Percentiles rank a stretch among this genome's conserved stretches.
These are phyloP conservation scores for Pseudocercospora pini-densiflorae DNA, from an alignment of 2,329 filamentous ascomycete species.

Conservation along the genomic window DNA sequence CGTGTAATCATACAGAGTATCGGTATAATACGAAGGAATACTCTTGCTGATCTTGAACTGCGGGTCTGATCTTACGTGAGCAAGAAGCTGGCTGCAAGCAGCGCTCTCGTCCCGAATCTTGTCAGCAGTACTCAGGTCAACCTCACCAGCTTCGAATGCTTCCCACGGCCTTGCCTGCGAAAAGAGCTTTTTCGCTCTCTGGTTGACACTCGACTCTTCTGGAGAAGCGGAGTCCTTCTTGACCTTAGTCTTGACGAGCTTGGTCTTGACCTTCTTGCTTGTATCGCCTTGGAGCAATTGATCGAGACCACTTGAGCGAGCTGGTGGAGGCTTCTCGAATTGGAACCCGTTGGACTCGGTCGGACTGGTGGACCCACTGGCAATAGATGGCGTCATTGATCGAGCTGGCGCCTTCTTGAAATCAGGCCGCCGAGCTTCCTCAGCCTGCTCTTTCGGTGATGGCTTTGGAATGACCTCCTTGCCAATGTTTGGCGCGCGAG, in stretches of 20 bases:
- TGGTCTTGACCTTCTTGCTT: not conserved
- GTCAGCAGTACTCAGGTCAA: not conserved
- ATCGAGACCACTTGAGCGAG: not conserved
- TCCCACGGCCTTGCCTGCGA: not conserved
- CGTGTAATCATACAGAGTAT: not conserved
- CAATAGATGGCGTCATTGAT: not conserved
- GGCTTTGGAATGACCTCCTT: not conserved
- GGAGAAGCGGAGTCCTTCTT: not conserved
- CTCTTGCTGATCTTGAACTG: not conserved
- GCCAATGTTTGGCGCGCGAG: not conserved
- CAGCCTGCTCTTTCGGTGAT: not conserved
- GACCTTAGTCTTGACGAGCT: not conserved
- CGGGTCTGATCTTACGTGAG: not conserved
- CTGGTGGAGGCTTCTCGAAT: not conserved
- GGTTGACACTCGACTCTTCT: not conserved
- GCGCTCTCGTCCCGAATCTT: not conserved
- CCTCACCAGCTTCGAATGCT: not conserved
- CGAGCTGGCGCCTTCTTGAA: not conserved
- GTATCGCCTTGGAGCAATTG: not conserved
- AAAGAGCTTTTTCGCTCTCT: not conserved
- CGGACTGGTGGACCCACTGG: not conserved
- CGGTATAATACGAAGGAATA: not conserved
- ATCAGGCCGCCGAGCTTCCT: not conserved
- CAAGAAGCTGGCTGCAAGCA: conserved; percentile 2
- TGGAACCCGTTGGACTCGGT: not conserved